A percentile compares a stretch with the other conserved stretches of the same genome.
Evolutionary conservation across 176 grass and related monocot genomes (phyloP).

Genomic region (Carex kokanica): DNA sequence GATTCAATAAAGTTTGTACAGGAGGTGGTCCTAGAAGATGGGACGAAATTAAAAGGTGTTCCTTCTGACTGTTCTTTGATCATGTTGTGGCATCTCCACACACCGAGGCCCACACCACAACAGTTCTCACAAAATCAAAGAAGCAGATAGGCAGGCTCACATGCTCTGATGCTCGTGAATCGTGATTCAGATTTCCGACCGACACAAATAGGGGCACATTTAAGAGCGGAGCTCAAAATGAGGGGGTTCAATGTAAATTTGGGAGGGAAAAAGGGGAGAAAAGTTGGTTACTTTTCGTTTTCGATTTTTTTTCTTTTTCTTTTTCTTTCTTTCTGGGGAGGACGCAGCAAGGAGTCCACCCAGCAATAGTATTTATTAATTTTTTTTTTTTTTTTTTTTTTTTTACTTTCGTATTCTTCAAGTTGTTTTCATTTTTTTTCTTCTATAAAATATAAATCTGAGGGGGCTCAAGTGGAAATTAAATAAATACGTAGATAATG

Average conservation of each 20-base stretch:
- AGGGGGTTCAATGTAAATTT: constrained; percentile 57
- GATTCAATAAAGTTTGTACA: constrained; percentile 93
- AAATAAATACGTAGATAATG: constrained; percentile 38
- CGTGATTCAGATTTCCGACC: not conserved
- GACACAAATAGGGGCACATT: constrained; percentile 10
- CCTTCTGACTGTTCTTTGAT: constrained; percentile 77
- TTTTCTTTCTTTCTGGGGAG: constrained; percentile 29
- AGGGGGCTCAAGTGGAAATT: constrained; percentile 29
- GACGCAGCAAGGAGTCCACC: constrained; percentile 12
- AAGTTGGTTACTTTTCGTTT: constrained; percentile 6
- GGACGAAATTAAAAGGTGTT: constrained; percentile 70
- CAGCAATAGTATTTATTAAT: constrained; percentile 48
- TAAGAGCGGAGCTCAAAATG: not conserved
- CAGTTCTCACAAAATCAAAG: constrained; percentile 41
- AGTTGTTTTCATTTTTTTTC: constrained; percentile 12
- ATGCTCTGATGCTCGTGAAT: too few relatives aligned
- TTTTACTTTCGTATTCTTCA: constrained; percentile 28
- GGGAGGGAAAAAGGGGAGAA: constrained; percentile 11
- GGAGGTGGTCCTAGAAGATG: constrained; percentile 78
- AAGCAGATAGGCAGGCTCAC: constrained; percentile 29
- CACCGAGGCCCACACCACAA: constrained; percentile 29
- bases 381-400: constrained; percentile 38
- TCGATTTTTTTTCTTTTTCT: constrained; percentile 20
- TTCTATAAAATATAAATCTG: constrained; percentile 23
- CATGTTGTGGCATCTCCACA: constrained; percentile 77